A percentile compares a stretch with the other conserved stretches of the same genome.
Evolutionary conservation across 148 eudicot species (phyloP).

Genomic region (Nepenthes gracilis): DNA sequence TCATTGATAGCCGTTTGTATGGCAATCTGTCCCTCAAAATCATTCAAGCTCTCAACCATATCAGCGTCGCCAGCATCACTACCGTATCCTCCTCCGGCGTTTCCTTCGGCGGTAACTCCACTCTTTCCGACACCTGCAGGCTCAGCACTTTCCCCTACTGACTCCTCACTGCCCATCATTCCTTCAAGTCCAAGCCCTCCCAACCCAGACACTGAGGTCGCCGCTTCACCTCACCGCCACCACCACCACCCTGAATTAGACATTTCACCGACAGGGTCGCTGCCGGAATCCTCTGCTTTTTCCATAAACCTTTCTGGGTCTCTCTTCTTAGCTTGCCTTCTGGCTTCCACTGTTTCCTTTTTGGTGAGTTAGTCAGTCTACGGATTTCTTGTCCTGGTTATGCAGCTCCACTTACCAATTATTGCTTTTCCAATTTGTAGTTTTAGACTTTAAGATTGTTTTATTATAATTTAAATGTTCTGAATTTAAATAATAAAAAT

Average conservation of each 20-base stretch:
- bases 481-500: no score
- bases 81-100: constrained; percentile 12
- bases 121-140: constrained; percentile 25
- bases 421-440: no score
- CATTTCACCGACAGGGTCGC: constrained; percentile 33
- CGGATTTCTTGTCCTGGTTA: no score
- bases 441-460: no score
- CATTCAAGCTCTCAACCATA: constrained; percentile 13
- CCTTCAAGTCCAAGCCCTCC: constrained; percentile 86
- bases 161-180: constrained; percentile 42
- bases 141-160: constrained; percentile 4
- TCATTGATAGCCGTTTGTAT: neutral
- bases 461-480: no score
- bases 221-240: constrained; percentile 8
- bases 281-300: constrained; percentile 32
- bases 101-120: constrained; percentile 22
- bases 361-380: constrained; percentile 9
- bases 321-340: constrained; percentile 10
- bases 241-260: constrained; percentile 34
- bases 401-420: no score
- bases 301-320: constrained; percentile 8
- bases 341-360: constrained; percentile 10
- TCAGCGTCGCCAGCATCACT: constrained; percentile 26
- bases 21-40: neutral
- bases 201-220: constrained; percentile 33